phyloP scores from a whole-genome alignment of 2,329 filamentous ascomycete genomes.

The Fusarium setosum region DNA sequence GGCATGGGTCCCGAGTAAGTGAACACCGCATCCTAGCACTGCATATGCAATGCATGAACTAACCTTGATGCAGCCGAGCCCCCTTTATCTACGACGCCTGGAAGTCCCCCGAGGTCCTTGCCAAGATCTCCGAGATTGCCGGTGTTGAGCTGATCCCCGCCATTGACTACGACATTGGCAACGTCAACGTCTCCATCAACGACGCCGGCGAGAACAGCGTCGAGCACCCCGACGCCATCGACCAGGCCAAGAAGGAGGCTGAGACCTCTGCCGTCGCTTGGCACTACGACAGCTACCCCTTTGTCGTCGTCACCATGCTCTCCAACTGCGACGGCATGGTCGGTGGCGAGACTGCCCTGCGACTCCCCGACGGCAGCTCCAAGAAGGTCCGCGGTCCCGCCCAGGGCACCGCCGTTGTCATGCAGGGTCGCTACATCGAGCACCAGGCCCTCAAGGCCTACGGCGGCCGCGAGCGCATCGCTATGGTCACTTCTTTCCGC shows the following conservation, averaged over 20 bases:
- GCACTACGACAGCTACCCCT: conserved; percentile 74
- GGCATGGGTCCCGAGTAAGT: conserved; percentile 56
- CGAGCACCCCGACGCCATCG: conserved; percentile 59
- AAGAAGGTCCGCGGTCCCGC: conserved; percentile 68
- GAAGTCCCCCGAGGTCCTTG: conserved; percentile 56
- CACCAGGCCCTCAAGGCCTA: conserved; percentile 70
- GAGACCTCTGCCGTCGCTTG: conserved; percentile 67
- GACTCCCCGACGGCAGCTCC: conserved; percentile 62
- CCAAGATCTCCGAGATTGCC: conserved; percentile 62
- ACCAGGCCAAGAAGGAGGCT: conserved; percentile 44
- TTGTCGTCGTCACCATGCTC: conserved; percentile 75
- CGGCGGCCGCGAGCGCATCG: conserved; percentile 71
- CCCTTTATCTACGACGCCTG: conserved; percentile 71
- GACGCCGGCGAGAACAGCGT: conserved; percentile 46
- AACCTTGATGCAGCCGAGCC: conserved; percentile 63
- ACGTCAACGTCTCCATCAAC: conserved; percentile 65
- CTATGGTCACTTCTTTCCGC: conserved; percentile 73
- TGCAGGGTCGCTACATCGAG: conserved; percentile 74
- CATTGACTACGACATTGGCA: conserved; percentile 64
- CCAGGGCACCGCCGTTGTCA: conserved; percentile 68
- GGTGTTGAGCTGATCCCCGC: conserved; percentile 65
- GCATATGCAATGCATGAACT: conserved; percentile 66
- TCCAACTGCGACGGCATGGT: conserved; percentile 72
- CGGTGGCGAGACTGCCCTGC: conserved; percentile 72
- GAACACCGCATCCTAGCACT: conserved; percentile 53